Conservation (phyloP, 768 basidiomycete genomes). For the Fomitopsis serialis region DNA sequence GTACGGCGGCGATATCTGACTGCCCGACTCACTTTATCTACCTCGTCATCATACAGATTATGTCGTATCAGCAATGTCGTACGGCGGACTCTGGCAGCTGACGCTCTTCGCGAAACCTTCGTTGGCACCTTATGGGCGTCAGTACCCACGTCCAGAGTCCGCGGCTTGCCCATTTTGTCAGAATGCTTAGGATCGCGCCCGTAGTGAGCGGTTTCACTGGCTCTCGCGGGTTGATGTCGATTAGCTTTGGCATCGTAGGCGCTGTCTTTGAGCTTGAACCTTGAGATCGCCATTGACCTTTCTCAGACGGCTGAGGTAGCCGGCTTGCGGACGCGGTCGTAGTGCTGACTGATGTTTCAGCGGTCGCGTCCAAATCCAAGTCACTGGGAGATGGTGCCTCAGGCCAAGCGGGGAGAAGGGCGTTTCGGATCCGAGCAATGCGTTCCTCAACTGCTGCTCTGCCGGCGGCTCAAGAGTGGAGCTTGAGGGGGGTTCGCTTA, state of each 20-base stretch:
- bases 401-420: constrained; percentile 6
- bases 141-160: not conserved
- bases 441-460: constrained; percentile 10
- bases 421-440: constrained; percentile 11
- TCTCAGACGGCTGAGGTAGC: not conserved
- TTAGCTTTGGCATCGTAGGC: no score
- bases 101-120: constrained; percentile 13
- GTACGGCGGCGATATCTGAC: not conserved
- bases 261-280: not conserved
- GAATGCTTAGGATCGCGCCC: not conserved
- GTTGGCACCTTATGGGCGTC: not conserved
- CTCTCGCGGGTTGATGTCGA: not conserved
- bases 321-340: not conserved
- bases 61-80: constrained; percentile 11
- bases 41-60: constrained; percentile 7
- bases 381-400: not conserved
- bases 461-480: not conserved
- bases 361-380: not conserved
- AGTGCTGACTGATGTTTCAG: not conserved
- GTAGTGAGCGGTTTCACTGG: not conserved
- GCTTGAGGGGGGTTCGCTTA: not conserved
- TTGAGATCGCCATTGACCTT: not conserved
- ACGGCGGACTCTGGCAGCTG: constrained; percentile 9
- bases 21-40: constrained; percentile 3
- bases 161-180: not conserved